Conservation (phyloP, 176 grass and related monocot genomes). For the Bromus sterilis region DNA sequence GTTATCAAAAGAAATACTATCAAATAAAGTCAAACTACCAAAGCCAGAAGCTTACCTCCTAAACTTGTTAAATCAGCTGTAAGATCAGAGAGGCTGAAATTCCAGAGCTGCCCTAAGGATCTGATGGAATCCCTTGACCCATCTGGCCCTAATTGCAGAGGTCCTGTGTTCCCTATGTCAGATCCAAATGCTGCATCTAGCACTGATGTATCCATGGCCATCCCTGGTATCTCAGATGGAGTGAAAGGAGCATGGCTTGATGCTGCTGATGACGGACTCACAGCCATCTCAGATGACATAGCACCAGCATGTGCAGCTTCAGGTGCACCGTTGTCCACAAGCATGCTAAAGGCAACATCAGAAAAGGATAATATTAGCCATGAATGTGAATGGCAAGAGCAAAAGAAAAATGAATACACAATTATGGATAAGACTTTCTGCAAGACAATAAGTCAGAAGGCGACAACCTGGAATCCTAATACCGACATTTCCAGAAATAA, state of each 20-base stretch:
- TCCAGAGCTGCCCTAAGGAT: constrained; percentile 92
- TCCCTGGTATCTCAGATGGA: constrained; percentile 74
- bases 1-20: not conserved
- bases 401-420: not conserved
- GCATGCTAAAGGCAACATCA: constrained; percentile 53
- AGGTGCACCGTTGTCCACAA: constrained; percentile 46
- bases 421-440: not conserved
- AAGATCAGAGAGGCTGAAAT: constrained; percentile 96
- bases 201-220: constrained; percentile 70
- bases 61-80: constrained; percentile 87
- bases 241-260: constrained; percentile 91
- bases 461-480: not conserved
- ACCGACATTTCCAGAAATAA: not conserved
- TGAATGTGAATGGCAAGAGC: not conserved
- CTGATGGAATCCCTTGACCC: constrained; percentile 71
- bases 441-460: not conserved
- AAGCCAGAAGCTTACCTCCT: constrained; percentile 54
- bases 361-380: not conserved
- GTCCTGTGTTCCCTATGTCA: constrained; percentile 44
- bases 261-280: constrained; percentile 83
- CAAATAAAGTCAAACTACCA: not conserved
- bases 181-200: constrained; percentile 72
- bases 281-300: constrained; percentile 83
- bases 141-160: constrained; percentile 77
- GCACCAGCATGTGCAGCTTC: constrained; percentile 39